These are phyloP conservation scores for Cymbopogon citratus DNA, from an alignment of 176 grass and related monocot genomes.

Conservation along the genomic window DNA sequence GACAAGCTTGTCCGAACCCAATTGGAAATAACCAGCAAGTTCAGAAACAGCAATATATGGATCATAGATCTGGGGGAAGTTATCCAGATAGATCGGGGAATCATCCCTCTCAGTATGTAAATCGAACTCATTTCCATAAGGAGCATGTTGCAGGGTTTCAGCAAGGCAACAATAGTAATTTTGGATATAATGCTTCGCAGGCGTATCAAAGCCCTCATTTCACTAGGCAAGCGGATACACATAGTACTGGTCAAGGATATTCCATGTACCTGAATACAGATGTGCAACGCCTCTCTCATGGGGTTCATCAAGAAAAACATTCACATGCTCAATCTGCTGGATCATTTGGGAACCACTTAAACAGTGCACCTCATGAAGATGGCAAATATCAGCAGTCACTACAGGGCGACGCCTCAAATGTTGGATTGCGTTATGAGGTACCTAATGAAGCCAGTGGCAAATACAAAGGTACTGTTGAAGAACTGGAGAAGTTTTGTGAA, in stretches of 20 bases:
- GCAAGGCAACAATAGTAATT: conserved; percentile 29
- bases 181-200: conserved; percentile 36
- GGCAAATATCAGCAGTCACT: conserved; percentile 11
- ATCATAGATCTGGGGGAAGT: conserved; percentile 24
- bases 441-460: conserved; percentile 24
- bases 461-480: conserved; percentile 65
- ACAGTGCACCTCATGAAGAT: conserved; percentile 19
- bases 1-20: conserved; percentile 23
- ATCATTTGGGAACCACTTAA: conserved; percentile 21
- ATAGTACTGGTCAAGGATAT: conserved; percentile 25
- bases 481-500: conserved; percentile 72
- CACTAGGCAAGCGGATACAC: conserved; percentile 13
- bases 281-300: conserved; percentile 24
- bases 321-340: conserved; percentile 9
- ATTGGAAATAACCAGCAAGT: conserved; percentile 31
- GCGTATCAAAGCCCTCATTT: conserved; percentile 28
- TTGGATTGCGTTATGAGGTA: conserved; percentile 26
- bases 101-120: conserved; percentile 26
- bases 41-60: conserved; percentile 30
- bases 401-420: neutral
- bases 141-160: conserved; percentile 33
- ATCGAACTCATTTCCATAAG: conserved; percentile 23
- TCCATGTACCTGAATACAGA: conserved; percentile 26
- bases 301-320: conserved; percentile 33
- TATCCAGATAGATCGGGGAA: conserved; percentile 12